These are phyloP conservation scores for Diaporthe caulivora DNA, from an alignment of 2,329 filamentous ascomycete species.

Conservation along the genomic window DNA sequence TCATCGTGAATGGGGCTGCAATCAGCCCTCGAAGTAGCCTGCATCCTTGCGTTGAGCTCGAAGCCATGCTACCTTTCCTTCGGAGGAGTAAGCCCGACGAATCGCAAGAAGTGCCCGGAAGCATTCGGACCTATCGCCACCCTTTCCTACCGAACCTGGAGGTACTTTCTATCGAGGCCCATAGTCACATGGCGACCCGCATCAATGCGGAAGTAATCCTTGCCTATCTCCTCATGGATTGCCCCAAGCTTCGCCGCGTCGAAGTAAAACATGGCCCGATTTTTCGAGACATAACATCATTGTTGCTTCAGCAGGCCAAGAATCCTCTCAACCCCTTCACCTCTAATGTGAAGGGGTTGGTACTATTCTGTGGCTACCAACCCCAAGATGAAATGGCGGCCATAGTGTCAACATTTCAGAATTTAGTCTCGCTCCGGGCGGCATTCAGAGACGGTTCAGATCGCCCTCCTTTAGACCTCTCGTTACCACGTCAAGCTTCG, in stretches of 20 bases:
- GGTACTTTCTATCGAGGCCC: not conserved
- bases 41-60: not conserved
- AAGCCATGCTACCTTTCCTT: not conserved
- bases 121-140: not conserved
- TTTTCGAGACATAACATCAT: not conserved
- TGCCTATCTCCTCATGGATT: not conserved
- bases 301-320: too few relatives aligned
- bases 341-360: not conserved
- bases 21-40: too few relatives aligned
- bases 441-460: not conserved
- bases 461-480: too few relatives aligned
- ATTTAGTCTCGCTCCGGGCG: not conserved
- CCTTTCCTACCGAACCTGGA: not conserved
- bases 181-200: not conserved
- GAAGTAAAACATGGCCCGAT: not conserved
- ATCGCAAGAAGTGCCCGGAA: not conserved
- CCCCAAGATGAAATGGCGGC: not conserved
- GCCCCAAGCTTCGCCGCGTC: not conserved
- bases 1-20: not conserved
- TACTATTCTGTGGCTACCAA: not conserved
- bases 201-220: not conserved
- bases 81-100: not conserved
- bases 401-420: not conserved
- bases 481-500: too few relatives aligned
- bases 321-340: not conserved